phyloP scores from a whole-genome alignment of 768 basidiomycete genomes.

The Ramaria sp. region DNA sequence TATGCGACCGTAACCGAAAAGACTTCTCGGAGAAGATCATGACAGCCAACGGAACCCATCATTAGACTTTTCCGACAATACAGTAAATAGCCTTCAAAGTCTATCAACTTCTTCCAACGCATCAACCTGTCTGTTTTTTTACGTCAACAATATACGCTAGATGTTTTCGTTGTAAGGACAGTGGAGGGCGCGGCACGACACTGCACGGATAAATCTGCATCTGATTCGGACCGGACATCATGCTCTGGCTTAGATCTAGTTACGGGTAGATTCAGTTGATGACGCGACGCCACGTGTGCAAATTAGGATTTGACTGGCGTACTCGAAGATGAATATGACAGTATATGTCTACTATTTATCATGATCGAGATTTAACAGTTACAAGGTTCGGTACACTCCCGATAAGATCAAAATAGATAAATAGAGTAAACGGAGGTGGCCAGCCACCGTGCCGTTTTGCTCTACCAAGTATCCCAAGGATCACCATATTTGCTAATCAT shows the following conservation, averaged over 20 bases:
- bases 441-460: too few relatives aligned
- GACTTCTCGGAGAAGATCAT: too few relatives aligned
- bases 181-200: too few relatives aligned
- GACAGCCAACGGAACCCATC: too few relatives aligned
- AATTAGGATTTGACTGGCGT: background rate
- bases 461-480: conserved; percentile 2
- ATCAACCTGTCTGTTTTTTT: conserved; percentile 26
- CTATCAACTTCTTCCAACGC: background rate
- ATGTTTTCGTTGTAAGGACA: conserved; percentile 42
- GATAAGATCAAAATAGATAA: background rate
- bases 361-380: background rate
- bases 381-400: background rate
- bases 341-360: background rate
- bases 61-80: conserved; percentile 66
- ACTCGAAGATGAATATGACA: background rate
- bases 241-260: conserved; percentile 10
- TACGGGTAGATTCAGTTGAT: background rate
- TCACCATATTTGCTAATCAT: conserved; percentile 6
- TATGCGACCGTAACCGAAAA: too few relatives aligned
- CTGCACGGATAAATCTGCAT: conserved; percentile 23
- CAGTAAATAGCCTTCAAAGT: too few relatives aligned
- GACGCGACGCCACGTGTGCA: background rate
- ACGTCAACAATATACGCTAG: conserved; percentile 42
- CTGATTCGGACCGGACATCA: conserved; percentile 21
- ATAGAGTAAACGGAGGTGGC: background rate